These are phyloP conservation scores for Blepharisma japonicum DNA, from an alignment of 73 alveolate species.

Conservation along the genomic window DNA sequence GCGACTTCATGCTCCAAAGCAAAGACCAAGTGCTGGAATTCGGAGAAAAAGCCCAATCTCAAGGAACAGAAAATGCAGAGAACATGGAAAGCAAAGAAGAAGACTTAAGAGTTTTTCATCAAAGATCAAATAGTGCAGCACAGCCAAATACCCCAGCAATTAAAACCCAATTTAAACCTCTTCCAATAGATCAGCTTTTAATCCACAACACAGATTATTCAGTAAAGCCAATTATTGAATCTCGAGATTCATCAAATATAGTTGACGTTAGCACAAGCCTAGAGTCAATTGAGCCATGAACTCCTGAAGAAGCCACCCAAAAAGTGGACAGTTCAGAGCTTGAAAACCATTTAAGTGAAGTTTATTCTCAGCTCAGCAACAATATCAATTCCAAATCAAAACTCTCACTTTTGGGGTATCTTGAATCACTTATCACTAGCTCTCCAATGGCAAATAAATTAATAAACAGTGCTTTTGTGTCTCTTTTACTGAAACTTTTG, in stretches of 20 bases:
- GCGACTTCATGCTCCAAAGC: not conserved
- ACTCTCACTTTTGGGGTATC: constrained; percentile 73
- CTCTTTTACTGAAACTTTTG: constrained; percentile 73
- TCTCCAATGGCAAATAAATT: constrained; percentile 84
- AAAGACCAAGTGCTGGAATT: constrained; percentile 8
- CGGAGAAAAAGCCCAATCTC: constrained; percentile 14
- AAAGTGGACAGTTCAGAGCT: constrained; percentile 69
- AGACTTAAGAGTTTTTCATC: not conserved
- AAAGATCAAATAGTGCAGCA: constrained; percentile 17
- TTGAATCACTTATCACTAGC: constrained; percentile 81
- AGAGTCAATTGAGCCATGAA: constrained; percentile 70
- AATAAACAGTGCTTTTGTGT: constrained; percentile 84
- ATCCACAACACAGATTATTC: constrained; percentile 85
- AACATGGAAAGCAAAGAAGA: not conserved
- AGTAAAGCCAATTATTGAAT: constrained; percentile 93
- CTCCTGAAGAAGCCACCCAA: constrained; percentile 73
- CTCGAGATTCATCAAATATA: constrained; percentile 66
- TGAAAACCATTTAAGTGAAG: constrained; percentile 72
- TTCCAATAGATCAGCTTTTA: constrained; percentile 82
- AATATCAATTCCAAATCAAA: constrained; percentile 38
- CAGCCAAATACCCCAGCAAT: not conserved
- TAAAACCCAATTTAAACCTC: constrained; percentile 15
- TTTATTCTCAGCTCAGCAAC: constrained; percentile 64
- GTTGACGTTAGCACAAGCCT: constrained; percentile 24
- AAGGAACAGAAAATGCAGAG: not conserved